A percentile compares a stretch with the other conserved stretches of the same genome.
Evolutionary conservation across 345 rosid species (phyloP).

Genomic region (Gossypium anomalum): DNA sequence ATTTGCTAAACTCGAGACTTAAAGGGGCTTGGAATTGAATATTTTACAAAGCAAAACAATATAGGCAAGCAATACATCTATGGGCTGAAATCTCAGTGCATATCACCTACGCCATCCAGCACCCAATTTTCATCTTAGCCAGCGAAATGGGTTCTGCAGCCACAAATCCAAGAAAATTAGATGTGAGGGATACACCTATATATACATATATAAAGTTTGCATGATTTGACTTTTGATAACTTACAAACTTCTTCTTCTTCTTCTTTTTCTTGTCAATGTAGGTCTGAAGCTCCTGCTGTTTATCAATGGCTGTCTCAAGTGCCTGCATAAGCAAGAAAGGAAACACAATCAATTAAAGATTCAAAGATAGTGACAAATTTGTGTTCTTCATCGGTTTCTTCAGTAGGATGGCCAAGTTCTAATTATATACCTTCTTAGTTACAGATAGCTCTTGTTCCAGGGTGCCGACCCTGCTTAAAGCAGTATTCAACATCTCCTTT

Average conservation of each 20-base stretch:
- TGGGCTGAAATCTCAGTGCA: constrained; percentile 12
- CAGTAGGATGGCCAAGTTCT: not conserved
- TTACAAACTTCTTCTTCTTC: constrained; percentile 40
- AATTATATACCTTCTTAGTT: constrained; percentile 54
- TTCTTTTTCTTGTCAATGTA: constrained; percentile 46
- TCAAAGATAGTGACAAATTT: not conserved
- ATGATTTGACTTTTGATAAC: not conserved
- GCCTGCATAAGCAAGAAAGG: constrained; percentile 35
- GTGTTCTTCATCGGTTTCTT: not conserved
- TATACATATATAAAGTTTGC: not conserved
- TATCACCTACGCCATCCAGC: not conserved
- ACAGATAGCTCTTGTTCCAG: constrained; percentile 63
- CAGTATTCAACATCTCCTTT: constrained; percentile 60
- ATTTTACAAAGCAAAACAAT: constrained; percentile 6
- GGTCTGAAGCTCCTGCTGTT: constrained; percentile 44
- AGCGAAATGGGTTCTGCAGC: constrained; percentile 18
- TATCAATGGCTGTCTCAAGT: constrained; percentile 39
- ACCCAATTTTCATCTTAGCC: constrained; percentile 18
- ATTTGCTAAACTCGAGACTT: not conserved
- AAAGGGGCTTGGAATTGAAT: not conserved
- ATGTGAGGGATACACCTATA: not conserved
- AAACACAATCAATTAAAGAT: not conserved
- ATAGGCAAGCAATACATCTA: not conserved
- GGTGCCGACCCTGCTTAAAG: constrained; percentile 47
- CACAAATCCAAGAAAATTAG: constrained; percentile 29